Evolutionary conservation across 257 asterid genomes (phyloP), one percentile per base, ranked within the genome.

Genomic region (Oldenlandia corymbosa): DNA sequence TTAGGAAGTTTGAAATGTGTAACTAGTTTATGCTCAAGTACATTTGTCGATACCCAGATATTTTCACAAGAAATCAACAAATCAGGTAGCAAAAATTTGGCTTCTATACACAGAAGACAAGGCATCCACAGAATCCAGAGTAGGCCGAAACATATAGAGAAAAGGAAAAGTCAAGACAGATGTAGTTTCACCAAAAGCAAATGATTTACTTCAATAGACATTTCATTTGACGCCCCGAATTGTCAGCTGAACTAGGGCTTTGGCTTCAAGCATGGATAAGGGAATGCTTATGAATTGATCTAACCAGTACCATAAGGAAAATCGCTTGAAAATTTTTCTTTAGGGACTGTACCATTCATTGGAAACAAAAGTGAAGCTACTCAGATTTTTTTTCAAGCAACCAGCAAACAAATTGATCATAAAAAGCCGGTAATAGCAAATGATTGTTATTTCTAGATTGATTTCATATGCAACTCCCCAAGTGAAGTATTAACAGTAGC

Each of bases 1-100:
- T 76, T 34, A 67, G 43, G 52, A 55, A 49, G 62, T 39, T 6
- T 45, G 55, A 66, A 56, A 74, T 27, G 21, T 48, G 28, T 31
- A 55, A 50, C 62, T 41, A 28, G 42, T 17, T 50, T 30, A 42
- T 46, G n/a, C 8, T 46, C 51, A 46, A 16, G 23, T 5, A 18
- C 20, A 47, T 47, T 47, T 17, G 7, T 2, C 28, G 39, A 34
- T 34, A 34, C 9, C 9, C 4, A 34, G 9, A 34, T 34, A 34
- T 34, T 4, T 34, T 34, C 9, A 34, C 4, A 4, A 34, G 9
- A 34, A 34, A 3, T 34, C 39, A 34, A 9, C 39, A 34, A 34
- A 34, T 34, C 39, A 34, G 9, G 39, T 34, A 34, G 39, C 6
- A 34, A 9, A 3, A 34, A 34, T n/a, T 47, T 47, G 24, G 27